Conservation (phyloP, 768 basidiomycete genomes). For the Hericium coralloides region DNA sequence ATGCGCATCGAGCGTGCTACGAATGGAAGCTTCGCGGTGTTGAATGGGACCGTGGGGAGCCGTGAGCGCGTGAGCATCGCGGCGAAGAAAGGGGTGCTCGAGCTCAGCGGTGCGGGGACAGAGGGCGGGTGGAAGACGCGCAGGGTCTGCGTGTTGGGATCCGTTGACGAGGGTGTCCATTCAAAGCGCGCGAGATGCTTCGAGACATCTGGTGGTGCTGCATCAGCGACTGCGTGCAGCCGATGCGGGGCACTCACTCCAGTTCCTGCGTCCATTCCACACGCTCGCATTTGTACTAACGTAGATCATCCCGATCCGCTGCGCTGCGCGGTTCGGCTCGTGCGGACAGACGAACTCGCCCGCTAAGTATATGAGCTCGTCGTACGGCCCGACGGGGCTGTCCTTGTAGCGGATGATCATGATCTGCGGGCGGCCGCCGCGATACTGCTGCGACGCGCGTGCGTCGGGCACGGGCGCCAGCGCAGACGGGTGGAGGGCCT, state of each 20-base stretch:
- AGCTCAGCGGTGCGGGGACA: not conserved
- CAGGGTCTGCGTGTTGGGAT: not conserved
- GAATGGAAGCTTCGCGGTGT: not conserved
- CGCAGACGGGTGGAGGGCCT: slow-evolving; percentile 7
- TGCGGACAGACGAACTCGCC: slow-evolving; percentile 1
- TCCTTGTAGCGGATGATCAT: slow-evolving; percentile 5
- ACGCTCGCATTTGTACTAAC: slow-evolving; percentile 2
- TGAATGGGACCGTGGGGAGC: slow-evolving; percentile 4
- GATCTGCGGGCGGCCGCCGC: not conserved
- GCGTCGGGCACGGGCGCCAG: not conserved
- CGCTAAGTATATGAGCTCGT: slow-evolving; percentile 3
- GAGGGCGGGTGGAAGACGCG: not conserved
- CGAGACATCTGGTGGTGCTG: not conserved
- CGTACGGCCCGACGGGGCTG: slow-evolving; percentile 10
- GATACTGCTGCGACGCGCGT: slow-evolving; percentile 3
- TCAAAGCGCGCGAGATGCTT: slow-evolving; percentile 10
- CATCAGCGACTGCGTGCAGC: too few species aligned
- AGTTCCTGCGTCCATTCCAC: slow-evolving; percentile 8
- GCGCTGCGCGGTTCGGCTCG: not conserved
- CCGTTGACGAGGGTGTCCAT: not conserved
- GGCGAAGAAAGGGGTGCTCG: slow-evolving; percentile 6
- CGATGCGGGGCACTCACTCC: not conserved
- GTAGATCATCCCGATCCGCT: slow-evolving; percentile 8
- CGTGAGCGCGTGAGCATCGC: slow-evolving; percentile 6
- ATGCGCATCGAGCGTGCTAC: not conserved